Evolutionary conservation across 768 basidiomycete genomes (phyloP).

Genomic region (Suillus ampliporus): DNA sequence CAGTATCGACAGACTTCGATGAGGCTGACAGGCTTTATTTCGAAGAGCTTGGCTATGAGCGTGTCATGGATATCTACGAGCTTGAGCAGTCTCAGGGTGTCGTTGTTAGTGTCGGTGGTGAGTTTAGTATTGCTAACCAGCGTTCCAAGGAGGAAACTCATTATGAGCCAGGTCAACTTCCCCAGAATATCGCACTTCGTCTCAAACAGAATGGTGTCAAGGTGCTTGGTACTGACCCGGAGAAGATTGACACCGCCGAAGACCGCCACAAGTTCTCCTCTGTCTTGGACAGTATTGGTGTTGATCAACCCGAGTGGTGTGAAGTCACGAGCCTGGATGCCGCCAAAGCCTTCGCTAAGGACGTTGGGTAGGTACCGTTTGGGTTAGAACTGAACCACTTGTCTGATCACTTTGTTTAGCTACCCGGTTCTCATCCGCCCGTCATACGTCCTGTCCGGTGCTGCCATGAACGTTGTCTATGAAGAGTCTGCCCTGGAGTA

Average conservation of each 20-base stretch:
- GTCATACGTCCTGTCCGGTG: constrained; percentile 97
- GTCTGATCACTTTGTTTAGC: constrained; percentile 42
- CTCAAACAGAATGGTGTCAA: constrained; percentile 90
- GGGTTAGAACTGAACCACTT: constrained; percentile 30
- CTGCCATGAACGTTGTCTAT: constrained; percentile 98
- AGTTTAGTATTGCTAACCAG: constrained; percentile 29
- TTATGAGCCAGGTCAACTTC: constrained; percentile 78
- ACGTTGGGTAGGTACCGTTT: constrained; percentile 61
- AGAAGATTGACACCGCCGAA: constrained; percentile 95
- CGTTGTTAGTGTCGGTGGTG: constrained; percentile 95
- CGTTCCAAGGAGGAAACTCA: neutral
- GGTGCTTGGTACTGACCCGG: constrained; percentile 95
- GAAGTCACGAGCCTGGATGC: constrained; percentile 89
- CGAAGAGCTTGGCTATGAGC: constrained; percentile 96
- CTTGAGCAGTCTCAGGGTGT: constrained; percentile 92
- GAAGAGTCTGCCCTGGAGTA: constrained; percentile 90
- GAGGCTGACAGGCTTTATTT: constrained; percentile 99
- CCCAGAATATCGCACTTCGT: constrained; percentile 97
- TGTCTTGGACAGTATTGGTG: constrained; percentile 90
- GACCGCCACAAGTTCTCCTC: constrained; percentile 99
- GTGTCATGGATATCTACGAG: constrained; percentile 99
- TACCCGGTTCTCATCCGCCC: constrained; percentile 99
- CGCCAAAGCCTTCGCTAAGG: constrained; percentile 89
- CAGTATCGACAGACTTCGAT: constrained; percentile 98
- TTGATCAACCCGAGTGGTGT: constrained; percentile 97